Evolutionary conservation across 2,329 filamentous ascomycete species (phyloP).

Genomic region (Claviceps paspali): DNA sequence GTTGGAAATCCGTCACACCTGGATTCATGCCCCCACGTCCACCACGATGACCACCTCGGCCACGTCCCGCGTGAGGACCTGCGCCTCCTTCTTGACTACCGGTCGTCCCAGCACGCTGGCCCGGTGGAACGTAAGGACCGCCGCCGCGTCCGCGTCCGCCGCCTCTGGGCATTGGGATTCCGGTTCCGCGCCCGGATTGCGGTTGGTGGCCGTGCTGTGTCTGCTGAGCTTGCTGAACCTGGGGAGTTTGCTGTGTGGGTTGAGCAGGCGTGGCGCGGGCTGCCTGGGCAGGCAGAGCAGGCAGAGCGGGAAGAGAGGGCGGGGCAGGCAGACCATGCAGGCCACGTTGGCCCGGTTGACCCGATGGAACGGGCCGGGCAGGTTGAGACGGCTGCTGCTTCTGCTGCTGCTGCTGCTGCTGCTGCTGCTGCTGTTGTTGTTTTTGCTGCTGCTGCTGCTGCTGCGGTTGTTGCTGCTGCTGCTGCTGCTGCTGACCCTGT

Average conservation of each 20-base stretch:
- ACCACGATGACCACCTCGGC: slow-evolving; percentile 26
- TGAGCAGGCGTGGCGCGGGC: not conserved
- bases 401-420: slow-evolving; percentile 2
- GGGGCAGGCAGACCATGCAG: not conserved
- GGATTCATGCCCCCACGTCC: slow-evolving; percentile 32
- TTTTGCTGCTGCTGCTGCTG: not conserved
- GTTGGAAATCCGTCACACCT: slow-evolving; percentile 38
- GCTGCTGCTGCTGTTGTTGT: slow-evolving; percentile 3
- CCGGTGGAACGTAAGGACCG: slow-evolving; percentile 22
- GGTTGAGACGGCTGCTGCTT: not conserved
- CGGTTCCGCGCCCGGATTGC: slow-evolving; percentile 13
- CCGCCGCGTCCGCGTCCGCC: slow-evolving; percentile 25
- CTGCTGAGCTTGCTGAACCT: slow-evolving; percentile 9
- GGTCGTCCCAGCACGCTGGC: slow-evolving; percentile 20
- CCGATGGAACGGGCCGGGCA: not conserved
- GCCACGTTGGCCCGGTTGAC: too few relatives aligned
- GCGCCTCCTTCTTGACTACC: slow-evolving; percentile 21
- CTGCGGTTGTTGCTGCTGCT: not conserved
- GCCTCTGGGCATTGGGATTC: slow-evolving; percentile 27
- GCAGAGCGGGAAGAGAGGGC: not conserved
- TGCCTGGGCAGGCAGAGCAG: slow-evolving; percentile 1
- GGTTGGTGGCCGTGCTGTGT: slow-evolving; percentile 8
- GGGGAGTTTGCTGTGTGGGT: not conserved
- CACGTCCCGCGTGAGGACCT: slow-evolving; percentile 16
- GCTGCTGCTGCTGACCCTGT: slow-evolving; percentile 7